phyloP scores from a whole-genome alignment of 2,329 filamentous ascomycete genomes.

The Botrytis tulipae region DNA sequence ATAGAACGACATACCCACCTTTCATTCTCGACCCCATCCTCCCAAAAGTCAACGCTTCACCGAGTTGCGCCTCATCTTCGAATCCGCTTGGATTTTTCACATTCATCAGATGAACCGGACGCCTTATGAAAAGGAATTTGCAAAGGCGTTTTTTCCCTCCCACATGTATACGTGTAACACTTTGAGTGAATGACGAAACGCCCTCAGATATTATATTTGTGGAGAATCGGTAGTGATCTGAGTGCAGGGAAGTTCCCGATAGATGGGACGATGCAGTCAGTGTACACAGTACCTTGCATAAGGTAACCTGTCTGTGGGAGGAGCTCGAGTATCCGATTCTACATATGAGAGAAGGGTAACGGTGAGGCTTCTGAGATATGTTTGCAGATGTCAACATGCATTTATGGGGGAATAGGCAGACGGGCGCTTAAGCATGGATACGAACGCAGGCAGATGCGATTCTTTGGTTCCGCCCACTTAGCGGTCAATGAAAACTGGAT shows the following conservation, averaged over 20 bases:
- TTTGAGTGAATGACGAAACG: neutral
- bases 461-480: neutral
- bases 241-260: slow-evolving; percentile 2
- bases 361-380: neutral
- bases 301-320: neutral
- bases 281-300: neutral
- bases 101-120: neutral
- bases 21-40: neutral
- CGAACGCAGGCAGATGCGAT: neutral
- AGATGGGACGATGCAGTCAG: neutral
- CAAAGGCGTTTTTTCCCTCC: neutral
- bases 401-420: neutral
- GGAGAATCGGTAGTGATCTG: slow-evolving; percentile 3
- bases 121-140: neutral
- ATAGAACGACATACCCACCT: neutral
- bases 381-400: neutral
- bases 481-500: neutral
- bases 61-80: neutral
- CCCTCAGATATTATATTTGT: neutral
- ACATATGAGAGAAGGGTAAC: neutral
- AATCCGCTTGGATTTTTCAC: neutral
- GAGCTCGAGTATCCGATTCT: neutral
- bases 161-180: neutral
- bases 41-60: neutral
- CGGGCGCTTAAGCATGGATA: neutral